Base-by-base conservation (phyloP, 2,329 filamentous ascomycete species). In the Penicillium palitans region DNA sequence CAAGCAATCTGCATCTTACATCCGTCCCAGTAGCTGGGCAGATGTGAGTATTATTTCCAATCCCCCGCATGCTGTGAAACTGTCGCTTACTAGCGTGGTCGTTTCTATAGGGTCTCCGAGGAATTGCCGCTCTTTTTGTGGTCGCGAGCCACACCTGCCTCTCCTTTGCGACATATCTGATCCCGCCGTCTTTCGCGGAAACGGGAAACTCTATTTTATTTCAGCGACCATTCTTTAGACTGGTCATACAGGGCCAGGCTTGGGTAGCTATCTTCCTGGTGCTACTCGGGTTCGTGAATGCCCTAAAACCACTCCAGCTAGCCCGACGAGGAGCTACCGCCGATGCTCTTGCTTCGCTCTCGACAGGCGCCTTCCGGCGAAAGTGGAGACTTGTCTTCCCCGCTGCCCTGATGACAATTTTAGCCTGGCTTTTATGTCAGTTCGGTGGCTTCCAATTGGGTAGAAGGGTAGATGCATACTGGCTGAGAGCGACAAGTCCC, bases 241-340 rank as follows among this genome's bases (percentile, higher is more conserved):
- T 88, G 48, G 76, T 83, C 40, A 78, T 82, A 50, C 84, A 86
- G 66, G 85, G 87, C 24, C 81, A 87, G 17, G 83, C 85, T 46
- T 87, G 86, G 71, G 87, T 89, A 2, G 82, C 85, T 15, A 84
- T 88, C 61, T 88, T 89, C 72, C 82, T 87, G 66, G 79, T 89
- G 47, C 84, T 87, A 40, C 85, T 85, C 24, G 85, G 85, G 57
- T 87, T 86, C 66, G 85, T 87, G 52, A 87, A 86, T 72, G 81
- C 83, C 4, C 78, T 87, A 52, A 86, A 87, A 66, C 83, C 85
- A 17, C 80, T 87, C 59, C 79, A 80, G 54, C 80, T 83, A 52
- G 81, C 78, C 66, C 80, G 82, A 53, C 75, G 81, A 33, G 84
- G 83, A 52, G 79, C 83, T 63, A 78, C 80, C 56, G 79, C 83